phyloP scores from a whole-genome alignment of 2,329 filamentous ascomycete genomes.

The Pseudogymnoascus sp. region DNA sequence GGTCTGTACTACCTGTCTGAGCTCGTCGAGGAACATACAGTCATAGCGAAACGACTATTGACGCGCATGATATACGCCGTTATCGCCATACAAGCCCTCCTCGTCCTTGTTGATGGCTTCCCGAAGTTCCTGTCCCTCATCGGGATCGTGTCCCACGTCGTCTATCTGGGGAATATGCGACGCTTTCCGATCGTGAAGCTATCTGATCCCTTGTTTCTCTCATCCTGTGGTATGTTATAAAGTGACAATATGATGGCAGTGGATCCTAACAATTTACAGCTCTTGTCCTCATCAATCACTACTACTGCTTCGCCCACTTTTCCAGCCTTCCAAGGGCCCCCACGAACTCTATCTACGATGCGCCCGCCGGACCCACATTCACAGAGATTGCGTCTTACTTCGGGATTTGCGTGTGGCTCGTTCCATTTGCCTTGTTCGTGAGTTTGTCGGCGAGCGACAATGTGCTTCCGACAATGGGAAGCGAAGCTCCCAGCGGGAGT shows the following conservation, averaged over 20 bases:
- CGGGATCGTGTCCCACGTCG: constrained; percentile 69
- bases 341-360: constrained; percentile 53
- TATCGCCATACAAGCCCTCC: constrained; percentile 63
- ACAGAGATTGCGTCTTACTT: constrained; percentile 95
- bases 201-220: constrained; percentile 75
- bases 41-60: constrained; percentile 80
- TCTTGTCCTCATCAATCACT: constrained; percentile 84
- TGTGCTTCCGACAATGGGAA: constrained; percentile 85
- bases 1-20: constrained; percentile 97
- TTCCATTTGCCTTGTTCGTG: constrained; percentile 92
- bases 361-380: constrained; percentile 59
- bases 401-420: constrained; percentile 90
- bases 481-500: constrained; percentile 44
- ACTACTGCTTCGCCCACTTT: constrained; percentile 93
- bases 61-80: constrained; percentile 77
- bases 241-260: constrained; percentile 17
- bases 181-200: constrained; percentile 72
- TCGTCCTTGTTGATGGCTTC: constrained; percentile 78
- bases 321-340: constrained; percentile 54
- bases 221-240: constrained; percentile 61
- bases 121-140: constrained; percentile 66
- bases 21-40: constrained; percentile 95
- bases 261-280: constrained; percentile 34
- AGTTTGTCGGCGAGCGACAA: constrained; percentile 92
- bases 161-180: constrained; percentile 82